Evolutionary conservation across 495 filamentous ascomycete genomes (phyloP), one percentile per base, ranked within the genome.

Genomic region (Penicillium lagena): DNA sequence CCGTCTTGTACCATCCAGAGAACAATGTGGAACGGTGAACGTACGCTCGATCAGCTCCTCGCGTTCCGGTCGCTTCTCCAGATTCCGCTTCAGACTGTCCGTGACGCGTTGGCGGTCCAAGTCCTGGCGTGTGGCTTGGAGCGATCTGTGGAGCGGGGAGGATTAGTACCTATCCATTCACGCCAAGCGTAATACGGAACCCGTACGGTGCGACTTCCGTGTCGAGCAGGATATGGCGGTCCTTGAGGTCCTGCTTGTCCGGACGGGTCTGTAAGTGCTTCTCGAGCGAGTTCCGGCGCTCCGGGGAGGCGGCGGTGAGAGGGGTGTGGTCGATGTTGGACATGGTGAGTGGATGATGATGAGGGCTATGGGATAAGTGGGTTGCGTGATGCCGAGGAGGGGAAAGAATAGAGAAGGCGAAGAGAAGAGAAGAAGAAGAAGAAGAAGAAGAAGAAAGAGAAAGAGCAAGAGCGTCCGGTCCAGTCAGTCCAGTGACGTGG

Each of bases 231-330:
- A 89, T 89, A 52, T 89, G 79, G 39, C 79, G 64, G 47, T 86
- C 75, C 65, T 85, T 87, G 40, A 96, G 80, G 47, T 95, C 89
- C 56, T 89, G 71, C 35, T 79, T 72, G 14, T 90, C 86, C 9
- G 89, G 89, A 32, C 89, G 85, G 44, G 78, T 79, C 57, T 83
- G 79, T 45, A 95, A 77, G 55, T 90, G 86, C 54, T 86, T 87
- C 67, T 93, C 88, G 29, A 96, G 80, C n/a, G 86, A 89, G 70
- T 94, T 83, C 64, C 87, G 87, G 54, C 90, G 83, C 52, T 82
- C 82, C 47, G 77, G 69, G 42, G 85, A 79, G n/a, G 85, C 83
- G 34, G 52, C 52, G 12, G 53, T 43, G 46, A 69, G 54, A 35
- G 70, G 56, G 39, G 62, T 62, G 14, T 68, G 54, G 54, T 73